These are phyloP conservation scores for Tolypocladium album DNA, from an alignment of 2,329 filamentous ascomycete genomes.

Conservation along the genomic window DNA sequence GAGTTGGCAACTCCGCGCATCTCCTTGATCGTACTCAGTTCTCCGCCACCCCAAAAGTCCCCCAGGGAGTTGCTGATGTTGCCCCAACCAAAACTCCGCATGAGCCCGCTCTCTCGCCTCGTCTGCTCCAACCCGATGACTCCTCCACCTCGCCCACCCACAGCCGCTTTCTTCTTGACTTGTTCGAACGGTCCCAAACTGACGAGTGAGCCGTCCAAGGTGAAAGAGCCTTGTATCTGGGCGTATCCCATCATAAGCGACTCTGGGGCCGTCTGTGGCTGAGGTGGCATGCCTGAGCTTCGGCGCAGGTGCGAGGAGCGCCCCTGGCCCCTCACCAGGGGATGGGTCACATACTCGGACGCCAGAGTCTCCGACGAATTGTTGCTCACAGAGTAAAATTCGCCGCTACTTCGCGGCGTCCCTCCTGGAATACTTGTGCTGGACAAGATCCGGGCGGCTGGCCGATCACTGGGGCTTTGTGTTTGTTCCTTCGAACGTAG, in stretches of 20 bases:
- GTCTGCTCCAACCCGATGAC: constrained; percentile 69
- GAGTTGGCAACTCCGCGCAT: constrained; percentile 84
- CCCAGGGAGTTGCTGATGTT: constrained; percentile 80
- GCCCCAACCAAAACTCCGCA: constrained; percentile 80
- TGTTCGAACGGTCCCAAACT: constrained; percentile 87
- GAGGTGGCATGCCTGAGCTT: constrained; percentile 31
- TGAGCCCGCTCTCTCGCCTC: constrained; percentile 68
- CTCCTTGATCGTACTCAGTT: constrained; percentile 88
- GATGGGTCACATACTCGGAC: constrained; percentile 70
- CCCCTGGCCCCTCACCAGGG: constrained; percentile 17
- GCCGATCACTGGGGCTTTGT: constrained; percentile 44
- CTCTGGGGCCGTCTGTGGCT: constrained; percentile 49
- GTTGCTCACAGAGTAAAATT: constrained; percentile 92
- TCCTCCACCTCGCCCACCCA: constrained; percentile 77
- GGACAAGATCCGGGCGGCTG: constrained; percentile 59
- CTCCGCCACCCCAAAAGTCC: constrained; percentile 73
- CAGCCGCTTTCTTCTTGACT: constrained; percentile 86
- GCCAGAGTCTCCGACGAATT: constrained; percentile 87
- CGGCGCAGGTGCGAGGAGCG: constrained; percentile 35
- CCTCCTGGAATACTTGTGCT: constrained; percentile 61
- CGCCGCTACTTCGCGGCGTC: constrained; percentile 83
- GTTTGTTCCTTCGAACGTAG: constrained; percentile 32
- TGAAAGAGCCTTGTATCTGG: constrained; percentile 87
- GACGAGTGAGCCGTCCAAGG: constrained; percentile 80
- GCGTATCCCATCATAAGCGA: constrained; percentile 97